phyloP scores from a whole-genome alignment of 257 asterid species.

The Solanum dulcamara region DNA sequence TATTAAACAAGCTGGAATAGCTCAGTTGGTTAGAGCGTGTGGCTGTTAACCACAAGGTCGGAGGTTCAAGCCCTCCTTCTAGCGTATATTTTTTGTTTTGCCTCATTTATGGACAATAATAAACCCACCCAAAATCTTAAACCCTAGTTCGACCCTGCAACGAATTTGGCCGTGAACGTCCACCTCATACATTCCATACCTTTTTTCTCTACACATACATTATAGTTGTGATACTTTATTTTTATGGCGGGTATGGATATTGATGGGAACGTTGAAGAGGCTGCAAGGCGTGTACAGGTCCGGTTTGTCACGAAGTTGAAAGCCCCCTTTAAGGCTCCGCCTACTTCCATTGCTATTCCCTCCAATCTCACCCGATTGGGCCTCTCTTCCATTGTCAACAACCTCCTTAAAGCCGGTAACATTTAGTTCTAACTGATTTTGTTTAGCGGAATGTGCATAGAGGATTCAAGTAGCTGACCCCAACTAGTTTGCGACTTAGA shows the following conservation, averaged over 20 bases:
- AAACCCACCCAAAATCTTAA: not conserved
- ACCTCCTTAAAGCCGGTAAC: conserved; percentile 51
- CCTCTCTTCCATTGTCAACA: conserved; percentile 61
- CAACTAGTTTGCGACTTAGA: not conserved
- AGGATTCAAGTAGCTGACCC: too few species aligned
- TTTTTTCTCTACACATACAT: not conserved
- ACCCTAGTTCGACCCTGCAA: not conserved
- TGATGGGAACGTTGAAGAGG: conserved; percentile 34
- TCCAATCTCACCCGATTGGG: conserved; percentile 60
- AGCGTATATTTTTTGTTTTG: not conserved
- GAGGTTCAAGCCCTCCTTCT: conserved; percentile 71
- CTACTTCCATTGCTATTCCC: conserved; percentile 64
- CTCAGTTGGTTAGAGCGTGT: conserved; percentile 99
- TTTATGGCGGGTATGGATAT: conserved; percentile 26
- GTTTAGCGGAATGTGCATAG: not conserved
- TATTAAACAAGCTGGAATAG: conserved; percentile 61
- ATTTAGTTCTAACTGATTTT: not conserved
- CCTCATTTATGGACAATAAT: not conserved
- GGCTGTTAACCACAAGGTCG: conserved; percentile 99
- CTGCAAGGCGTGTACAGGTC: conserved; percentile 53
- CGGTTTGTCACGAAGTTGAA: conserved; percentile 68
- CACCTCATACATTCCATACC: not conserved
- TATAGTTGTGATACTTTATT: not conserved
- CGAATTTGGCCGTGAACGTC: not conserved
- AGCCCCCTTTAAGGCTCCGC: conserved; percentile 36